Conservation (phyloP, 768 basidiomycete genomes). For the Lactifluus pinguis region DNA sequence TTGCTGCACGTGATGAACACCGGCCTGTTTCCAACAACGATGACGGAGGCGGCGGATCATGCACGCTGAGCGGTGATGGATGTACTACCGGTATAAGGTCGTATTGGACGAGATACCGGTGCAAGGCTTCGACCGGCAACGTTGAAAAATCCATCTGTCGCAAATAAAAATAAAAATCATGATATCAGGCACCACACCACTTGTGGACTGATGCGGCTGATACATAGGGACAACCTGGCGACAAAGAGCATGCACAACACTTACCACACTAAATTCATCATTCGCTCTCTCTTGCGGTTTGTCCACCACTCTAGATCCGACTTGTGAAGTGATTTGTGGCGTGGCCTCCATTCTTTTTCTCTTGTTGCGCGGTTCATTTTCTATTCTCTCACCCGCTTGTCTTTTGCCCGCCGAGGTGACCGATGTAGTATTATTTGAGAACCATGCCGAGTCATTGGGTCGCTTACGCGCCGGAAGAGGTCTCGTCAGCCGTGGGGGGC, state of each 20-base stretch:
- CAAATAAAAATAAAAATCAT: neutral
- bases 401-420: slow-evolving; percentile 35
- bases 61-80: slow-evolving; percentile 57
- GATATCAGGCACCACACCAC: slow-evolving; percentile 5
- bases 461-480: slow-evolving; percentile 26
- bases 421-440: slow-evolving; percentile 29
- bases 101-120: slow-evolving; percentile 65
- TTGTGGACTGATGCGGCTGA: neutral
- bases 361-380: slow-evolving; percentile 69
- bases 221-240: neutral
- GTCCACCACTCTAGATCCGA: slow-evolving; percentile 6
- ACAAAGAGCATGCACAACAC: neutral
- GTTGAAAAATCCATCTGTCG: slow-evolving; percentile 66
- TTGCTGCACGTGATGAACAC: slow-evolving; percentile 41
- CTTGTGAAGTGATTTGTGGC: slow-evolving; percentile 15
- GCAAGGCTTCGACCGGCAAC: slow-evolving; percentile 53
- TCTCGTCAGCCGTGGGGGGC: slow-evolving; percentile 8
- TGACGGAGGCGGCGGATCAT: slow-evolving; percentile 64
- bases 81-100: slow-evolving; percentile 62
- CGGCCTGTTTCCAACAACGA: slow-evolving; percentile 43
- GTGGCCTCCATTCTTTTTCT: slow-evolving; percentile 55
- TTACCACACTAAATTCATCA: slow-evolving; percentile 10
- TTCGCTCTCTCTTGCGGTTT: slow-evolving; percentile 20
- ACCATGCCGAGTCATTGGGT: slow-evolving; percentile 46
- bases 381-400: slow-evolving; percentile 55